Evolutionary conservation across 371 early-diverging fungal species (phyloP).

Genomic region (Mucor indicus): DNA sequence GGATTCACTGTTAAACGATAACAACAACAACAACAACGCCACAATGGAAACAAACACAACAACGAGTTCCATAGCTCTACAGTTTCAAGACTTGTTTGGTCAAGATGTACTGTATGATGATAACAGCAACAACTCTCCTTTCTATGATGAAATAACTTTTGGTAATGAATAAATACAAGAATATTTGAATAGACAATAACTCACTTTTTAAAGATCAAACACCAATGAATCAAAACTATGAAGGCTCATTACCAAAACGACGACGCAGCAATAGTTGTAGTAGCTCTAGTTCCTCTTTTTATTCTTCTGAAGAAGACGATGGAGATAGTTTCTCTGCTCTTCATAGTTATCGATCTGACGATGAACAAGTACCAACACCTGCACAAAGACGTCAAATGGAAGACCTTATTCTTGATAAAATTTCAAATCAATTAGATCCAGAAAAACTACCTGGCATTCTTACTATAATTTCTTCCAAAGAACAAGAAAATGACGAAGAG

Average conservation of each 20-base stretch:
- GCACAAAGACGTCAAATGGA: slow-evolving; percentile 20
- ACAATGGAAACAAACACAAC: not conserved
- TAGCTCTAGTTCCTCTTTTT: slow-evolving; percentile 1
- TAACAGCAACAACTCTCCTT: not conserved
- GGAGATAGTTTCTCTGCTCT: not conserved
- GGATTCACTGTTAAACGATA: no score
- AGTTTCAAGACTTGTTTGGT: slow-evolving; percentile 15
- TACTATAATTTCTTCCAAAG: slow-evolving; percentile 12
- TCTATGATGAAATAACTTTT: slow-evolving; percentile 9
- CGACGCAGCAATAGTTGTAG: not conserved
- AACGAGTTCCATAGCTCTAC: slow-evolving; percentile 3
- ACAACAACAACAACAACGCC: not conserved
- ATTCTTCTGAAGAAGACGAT: not conserved
- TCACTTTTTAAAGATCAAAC: no score
- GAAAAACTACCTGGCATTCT: slow-evolving; percentile 27
- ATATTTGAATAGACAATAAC: not conserved
- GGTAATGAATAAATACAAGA: slow-evolving; percentile 1
- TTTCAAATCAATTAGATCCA: slow-evolving; percentile 22
- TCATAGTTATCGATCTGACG: slow-evolving; percentile 3
- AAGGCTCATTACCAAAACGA: not conserved
- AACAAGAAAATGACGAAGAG: slow-evolving; percentile 9
- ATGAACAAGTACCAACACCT: not conserved
- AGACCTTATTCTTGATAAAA: slow-evolving; percentile 23
- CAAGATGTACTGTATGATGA: slow-evolving; percentile 13
- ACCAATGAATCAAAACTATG: no score